Conservation (phyloP, 2,329 filamentous ascomycete species). For the Colletotrichum sojae region DNA sequence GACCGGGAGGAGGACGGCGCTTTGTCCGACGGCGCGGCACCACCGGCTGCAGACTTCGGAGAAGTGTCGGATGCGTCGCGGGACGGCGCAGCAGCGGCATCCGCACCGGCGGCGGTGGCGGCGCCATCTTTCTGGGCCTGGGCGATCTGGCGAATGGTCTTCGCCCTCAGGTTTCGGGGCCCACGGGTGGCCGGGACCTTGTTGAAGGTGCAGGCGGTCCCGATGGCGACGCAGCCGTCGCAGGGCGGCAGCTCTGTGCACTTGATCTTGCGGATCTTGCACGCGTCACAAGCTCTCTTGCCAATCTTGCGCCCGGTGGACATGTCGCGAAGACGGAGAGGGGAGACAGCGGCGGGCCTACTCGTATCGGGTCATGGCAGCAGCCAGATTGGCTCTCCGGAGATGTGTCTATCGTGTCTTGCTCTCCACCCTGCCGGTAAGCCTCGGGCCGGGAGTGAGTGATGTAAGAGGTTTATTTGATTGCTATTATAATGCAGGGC, state of each 20-base stretch:
- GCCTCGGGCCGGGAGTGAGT: background rate
- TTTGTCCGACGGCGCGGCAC: constrained; percentile 5
- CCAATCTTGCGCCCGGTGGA: constrained; percentile 49
- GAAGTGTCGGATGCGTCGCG: constrained; percentile 4
- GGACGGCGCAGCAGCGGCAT: constrained; percentile 6
- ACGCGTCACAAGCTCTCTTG: constrained; percentile 64
- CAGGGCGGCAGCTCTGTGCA: constrained; percentile 65
- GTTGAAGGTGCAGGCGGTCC: constrained; percentile 66
- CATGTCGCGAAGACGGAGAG: constrained; percentile 39
- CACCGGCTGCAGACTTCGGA: background rate
- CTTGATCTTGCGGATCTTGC: constrained; percentile 67
- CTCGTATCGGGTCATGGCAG: constrained; percentile 33
- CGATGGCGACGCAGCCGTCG: constrained; percentile 57
- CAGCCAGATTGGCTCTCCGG: constrained; percentile 8
- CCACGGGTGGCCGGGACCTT: constrained; percentile 60
- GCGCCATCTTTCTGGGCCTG: constrained; percentile 45
- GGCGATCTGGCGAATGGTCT: constrained; percentile 59
- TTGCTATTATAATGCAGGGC: constrained; percentile 33
- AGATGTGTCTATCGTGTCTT: background rate
- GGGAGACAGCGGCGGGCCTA: constrained; percentile 29
- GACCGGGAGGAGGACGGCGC: constrained; percentile 26
- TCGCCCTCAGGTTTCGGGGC: constrained; percentile 60
- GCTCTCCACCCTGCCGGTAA: background rate
- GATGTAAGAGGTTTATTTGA: constrained; percentile 4
- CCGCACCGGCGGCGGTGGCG: constrained; percentile 5